Conservation (phyloP, 2,329 filamentous ascomycete genomes). For the Elsinoe necatrix region DNA sequence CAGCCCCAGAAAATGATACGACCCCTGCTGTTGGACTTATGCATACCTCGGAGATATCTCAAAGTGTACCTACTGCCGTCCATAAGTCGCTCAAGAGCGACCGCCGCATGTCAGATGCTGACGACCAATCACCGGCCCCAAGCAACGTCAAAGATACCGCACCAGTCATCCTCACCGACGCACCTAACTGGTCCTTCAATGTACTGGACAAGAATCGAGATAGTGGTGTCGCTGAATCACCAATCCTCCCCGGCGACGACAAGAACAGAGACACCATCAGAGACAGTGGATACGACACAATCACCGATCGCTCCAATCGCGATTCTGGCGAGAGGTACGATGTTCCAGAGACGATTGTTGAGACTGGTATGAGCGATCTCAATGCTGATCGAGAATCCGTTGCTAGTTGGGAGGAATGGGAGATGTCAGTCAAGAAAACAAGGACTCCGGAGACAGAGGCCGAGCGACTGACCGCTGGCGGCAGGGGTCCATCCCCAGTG, state of each 20-base stretch:
- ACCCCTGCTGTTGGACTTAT: not conserved
- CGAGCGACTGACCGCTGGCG: not conserved
- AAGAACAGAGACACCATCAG: slow-evolving; percentile 27
- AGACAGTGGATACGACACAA: slow-evolving; percentile 37
- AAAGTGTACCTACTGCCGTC: not conserved
- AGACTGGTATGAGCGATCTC: not conserved
- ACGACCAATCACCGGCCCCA: not conserved
- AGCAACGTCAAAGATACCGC: not conserved
- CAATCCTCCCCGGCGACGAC: slow-evolving; percentile 27
- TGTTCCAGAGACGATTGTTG: slow-evolving; percentile 1
- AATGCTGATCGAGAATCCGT: slow-evolving; percentile 2
- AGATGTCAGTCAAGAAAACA: slow-evolving; percentile 11
- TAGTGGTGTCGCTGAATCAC: slow-evolving; percentile 40
- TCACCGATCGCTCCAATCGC: slow-evolving; percentile 13
- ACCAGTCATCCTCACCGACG: slow-evolving; percentile 16
- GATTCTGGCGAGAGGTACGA: slow-evolving; percentile 12
- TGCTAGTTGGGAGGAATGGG: slow-evolving; percentile 15
- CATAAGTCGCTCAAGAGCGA: too few relatives aligned
- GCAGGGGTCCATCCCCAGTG: slow-evolving; percentile 29
- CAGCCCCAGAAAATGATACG: not conserved
- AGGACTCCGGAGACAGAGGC: not conserved
- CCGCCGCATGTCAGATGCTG: not conserved
- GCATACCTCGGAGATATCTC: slow-evolving; percentile 13
- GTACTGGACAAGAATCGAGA: slow-evolving; percentile 32
- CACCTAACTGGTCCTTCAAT: slow-evolving; percentile 32